Base-by-base conservation (phyloP, 768 basidiomycete genomes). In the Crucibulum laeve region DNA sequence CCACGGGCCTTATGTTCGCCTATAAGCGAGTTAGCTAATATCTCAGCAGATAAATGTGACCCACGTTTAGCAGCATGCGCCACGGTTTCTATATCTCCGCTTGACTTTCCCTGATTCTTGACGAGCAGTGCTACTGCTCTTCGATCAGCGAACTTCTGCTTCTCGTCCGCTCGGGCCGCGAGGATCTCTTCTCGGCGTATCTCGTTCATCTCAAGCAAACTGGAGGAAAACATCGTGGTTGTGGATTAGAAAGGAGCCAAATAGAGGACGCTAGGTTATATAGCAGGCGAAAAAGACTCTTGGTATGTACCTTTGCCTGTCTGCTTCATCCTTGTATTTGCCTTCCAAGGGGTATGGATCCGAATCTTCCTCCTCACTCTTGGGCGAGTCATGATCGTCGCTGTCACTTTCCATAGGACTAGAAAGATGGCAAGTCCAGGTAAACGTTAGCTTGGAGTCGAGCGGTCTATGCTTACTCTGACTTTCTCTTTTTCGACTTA, bases 321-420 rank as follows among this genome's bases (percentile, higher is more conserved):
- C 95, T 10, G 70, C 74, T 53, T 91, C 91, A 56, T 96, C 84
- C 46, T 76, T 77, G 58, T 89, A 98, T 62, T 91, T 90, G 39
- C 91, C 92, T 54, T 98, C 95, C 10, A 96, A 67, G 0, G 92
- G 94, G 59, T 91, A 98, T 3, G 82, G 83, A 51, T 90, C 84
- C 11, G 47, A 44, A 14, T 61, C 58, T 4, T 71, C 73, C 43
- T 77, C 79, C 53, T 87, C 86, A 47, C 79, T 84, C 53, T 87
- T 85, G 8, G 74, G 73, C 17, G 64, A 74, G 30, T 76, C 80
- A n/a, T n/a, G n/a, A n/a, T n/a, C n/a, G 14, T 82, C 80, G 25
- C 77, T 76, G 24, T 75, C 69, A 25, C 61, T 64, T 40, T 65
- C 63, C 54, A 61, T 67, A 47, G 62, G 61, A 38, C 70, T 74